These are phyloP conservation scores for Flaveria linearis DNA, from an alignment of 129 eudicot species.

Conservation along the genomic window DNA sequence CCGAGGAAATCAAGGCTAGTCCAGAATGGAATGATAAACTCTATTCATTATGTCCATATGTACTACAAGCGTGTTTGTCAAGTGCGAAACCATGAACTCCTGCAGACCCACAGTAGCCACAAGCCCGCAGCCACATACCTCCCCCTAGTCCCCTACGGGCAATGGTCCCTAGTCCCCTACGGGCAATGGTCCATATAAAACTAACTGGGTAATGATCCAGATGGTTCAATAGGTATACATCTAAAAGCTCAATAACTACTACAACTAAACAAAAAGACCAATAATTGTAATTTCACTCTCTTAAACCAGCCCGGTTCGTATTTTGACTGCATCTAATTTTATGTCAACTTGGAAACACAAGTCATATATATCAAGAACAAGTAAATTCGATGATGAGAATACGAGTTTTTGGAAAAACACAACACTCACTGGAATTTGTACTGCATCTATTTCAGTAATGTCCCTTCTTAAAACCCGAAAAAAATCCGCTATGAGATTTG, in stretches of 20 bases:
- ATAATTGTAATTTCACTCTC: slow-evolving; percentile 14
- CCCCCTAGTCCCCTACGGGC: no score
- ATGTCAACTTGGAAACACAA: slow-evolving; percentile 4
- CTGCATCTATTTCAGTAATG: slow-evolving; percentile 40
- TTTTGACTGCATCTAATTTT: background rate
- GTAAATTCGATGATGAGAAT: slow-evolving; percentile 10
- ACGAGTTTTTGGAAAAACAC: slow-evolving; percentile 23
- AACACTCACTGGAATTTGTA: slow-evolving; percentile 28
- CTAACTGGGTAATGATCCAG: no score
- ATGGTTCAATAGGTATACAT: background rate
- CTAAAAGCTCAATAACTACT: slow-evolving; percentile 2
- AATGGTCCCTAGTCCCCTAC: background rate
- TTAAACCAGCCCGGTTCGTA: slow-evolving; percentile 1
- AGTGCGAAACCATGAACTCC: background rate
- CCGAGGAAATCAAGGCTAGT: background rate
- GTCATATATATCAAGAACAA: slow-evolving; percentile 20
- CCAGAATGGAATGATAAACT: background rate
- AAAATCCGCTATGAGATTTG: slow-evolving; percentile 50
- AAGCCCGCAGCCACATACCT: background rate
- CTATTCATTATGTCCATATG: background rate
- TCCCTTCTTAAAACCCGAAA: slow-evolving; percentile 52
- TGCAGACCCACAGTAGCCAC: background rate
- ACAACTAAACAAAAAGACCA: slow-evolving; percentile 9
- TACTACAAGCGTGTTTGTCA: background rate
- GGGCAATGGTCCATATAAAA: background rate